Percentiles rank a stretch among this genome's conserved stretches.
phyloP scores from a whole-genome alignment of 345 rosid species.

The Aegle marmelos region DNA sequence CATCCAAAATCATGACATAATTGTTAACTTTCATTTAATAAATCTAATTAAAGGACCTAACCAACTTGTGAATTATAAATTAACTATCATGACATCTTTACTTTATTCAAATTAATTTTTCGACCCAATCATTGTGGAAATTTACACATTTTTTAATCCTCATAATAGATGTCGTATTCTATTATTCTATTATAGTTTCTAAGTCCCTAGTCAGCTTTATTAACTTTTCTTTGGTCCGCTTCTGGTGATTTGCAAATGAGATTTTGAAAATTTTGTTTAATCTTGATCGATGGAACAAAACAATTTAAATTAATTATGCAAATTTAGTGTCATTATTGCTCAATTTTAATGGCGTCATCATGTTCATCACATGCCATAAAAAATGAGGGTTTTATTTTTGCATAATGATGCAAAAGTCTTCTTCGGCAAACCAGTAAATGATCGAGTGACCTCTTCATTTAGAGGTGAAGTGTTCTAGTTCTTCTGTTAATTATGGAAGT shows the following conservation, averaged over 20 bases:
- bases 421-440: no score
- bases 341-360: neutral
- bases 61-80: neutral
- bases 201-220: neutral
- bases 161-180: neutral
- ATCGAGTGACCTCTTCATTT: no score
- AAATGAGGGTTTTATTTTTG: neutral
- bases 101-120: neutral
- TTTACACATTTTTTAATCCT: neutral
- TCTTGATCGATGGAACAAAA: neutral
- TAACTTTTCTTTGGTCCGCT: neutral
- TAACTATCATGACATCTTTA: neutral
- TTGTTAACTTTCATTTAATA: neutral
- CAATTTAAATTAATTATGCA: neutral
- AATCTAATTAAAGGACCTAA: neutral
- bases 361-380: neutral
- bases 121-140: neutral
- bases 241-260: neutral
- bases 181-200: neutral
- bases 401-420: no score
- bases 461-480: no score
- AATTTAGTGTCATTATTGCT: neutral
- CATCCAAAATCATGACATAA: neutral
- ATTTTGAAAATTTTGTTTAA: neutral
- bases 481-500: no score